Evolutionary conservation across 495 filamentous ascomycete genomes (phyloP).

Genomic region (Elasticomyces elasticus): DNA sequence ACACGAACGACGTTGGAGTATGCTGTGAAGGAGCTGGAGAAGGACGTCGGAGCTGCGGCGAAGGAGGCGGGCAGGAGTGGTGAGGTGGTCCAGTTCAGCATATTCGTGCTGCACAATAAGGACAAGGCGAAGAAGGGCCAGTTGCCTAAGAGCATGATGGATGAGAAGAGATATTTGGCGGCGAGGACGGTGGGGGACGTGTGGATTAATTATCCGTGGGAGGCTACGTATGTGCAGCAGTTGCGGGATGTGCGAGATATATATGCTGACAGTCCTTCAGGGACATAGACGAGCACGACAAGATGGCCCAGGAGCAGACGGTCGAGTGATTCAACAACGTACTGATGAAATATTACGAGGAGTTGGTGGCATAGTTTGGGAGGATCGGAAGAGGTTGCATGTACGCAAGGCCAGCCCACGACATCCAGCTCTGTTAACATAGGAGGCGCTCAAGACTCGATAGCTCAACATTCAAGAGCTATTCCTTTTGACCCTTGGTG

Average conservation of each 20-base stretch:
- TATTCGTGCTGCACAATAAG: slow-evolving; percentile 91
- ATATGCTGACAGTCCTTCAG: not conserved
- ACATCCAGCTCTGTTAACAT: too few species aligned
- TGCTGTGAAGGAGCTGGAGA: slow-evolving; percentile 87
- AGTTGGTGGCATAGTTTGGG: not conserved
- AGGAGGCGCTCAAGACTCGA: too few species aligned
- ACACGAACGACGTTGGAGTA: slow-evolving; percentile 95
- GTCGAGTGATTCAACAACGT: not conserved
- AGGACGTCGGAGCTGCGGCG: slow-evolving; percentile 81
- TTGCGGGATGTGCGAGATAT: not conserved
- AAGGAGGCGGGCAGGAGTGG: slow-evolving; percentile 53
- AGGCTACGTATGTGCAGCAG: slow-evolving; percentile 85
- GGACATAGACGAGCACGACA: slow-evolving; percentile 90
- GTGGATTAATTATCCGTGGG: slow-evolving; percentile 99
- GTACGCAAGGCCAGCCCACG: too few species aligned
- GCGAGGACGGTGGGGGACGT: slow-evolving; percentile 80
- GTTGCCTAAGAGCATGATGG: slow-evolving; percentile 71
- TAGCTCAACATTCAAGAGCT: too few species aligned
- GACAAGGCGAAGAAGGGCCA: slow-evolving; percentile 87
- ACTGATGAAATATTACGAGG: not conserved
- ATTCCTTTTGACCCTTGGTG: too few species aligned
- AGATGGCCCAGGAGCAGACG: slow-evolving; percentile 41
- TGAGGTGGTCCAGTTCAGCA: slow-evolving; percentile 69
- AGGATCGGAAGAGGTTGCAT: too few species aligned
- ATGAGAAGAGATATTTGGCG: slow-evolving; percentile 67